phyloP scores from a whole-genome alignment of 2,329 filamentous ascomycete genomes.

The Colletotrichum trifolii region DNA sequence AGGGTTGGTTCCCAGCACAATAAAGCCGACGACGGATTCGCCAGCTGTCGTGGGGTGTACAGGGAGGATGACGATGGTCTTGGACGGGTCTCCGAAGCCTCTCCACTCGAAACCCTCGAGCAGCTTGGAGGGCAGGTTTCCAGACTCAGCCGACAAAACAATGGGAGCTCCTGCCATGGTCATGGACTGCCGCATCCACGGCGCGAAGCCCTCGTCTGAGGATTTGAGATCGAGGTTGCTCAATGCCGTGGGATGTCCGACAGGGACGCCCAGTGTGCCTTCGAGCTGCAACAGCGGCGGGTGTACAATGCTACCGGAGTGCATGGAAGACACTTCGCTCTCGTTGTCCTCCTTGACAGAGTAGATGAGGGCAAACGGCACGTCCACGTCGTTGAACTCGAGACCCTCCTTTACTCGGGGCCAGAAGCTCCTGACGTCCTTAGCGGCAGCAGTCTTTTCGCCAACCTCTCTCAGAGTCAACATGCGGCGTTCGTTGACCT shows the following conservation, averaged over 20 bases:
- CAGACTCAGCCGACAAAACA: conserved; percentile 73
- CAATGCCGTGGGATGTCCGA: conserved; percentile 70
- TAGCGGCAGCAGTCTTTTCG: conserved; percentile 78
- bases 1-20: conserved; percentile 83
- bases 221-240: conserved; percentile 74
- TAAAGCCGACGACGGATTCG: conserved; percentile 79
- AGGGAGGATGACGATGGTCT: conserved; percentile 79
- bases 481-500: conserved; percentile 84
- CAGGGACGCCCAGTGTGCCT: conserved; percentile 75
- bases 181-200: conserved; percentile 82
- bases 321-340: conserved; percentile 77
- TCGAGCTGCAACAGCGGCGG: conserved; percentile 76
- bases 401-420: conserved; percentile 74
- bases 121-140: conserved; percentile 72
- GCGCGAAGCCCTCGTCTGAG: conserved; percentile 78
- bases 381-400: conserved; percentile 79
- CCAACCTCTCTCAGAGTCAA: conserved; percentile 81
- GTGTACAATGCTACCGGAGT: conserved; percentile 72
- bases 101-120: conserved; percentile 76
- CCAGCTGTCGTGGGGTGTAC: conserved; percentile 79
- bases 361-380: conserved; percentile 82
- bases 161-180: conserved; percentile 71
- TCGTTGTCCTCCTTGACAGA: conserved; percentile 77
- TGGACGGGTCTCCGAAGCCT: conserved; percentile 77
- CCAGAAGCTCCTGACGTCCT: conserved; percentile 81